Evolutionary conservation across 169 alveolate species (phyloP).

Genomic region (Plasmodium gonderi): DNA sequence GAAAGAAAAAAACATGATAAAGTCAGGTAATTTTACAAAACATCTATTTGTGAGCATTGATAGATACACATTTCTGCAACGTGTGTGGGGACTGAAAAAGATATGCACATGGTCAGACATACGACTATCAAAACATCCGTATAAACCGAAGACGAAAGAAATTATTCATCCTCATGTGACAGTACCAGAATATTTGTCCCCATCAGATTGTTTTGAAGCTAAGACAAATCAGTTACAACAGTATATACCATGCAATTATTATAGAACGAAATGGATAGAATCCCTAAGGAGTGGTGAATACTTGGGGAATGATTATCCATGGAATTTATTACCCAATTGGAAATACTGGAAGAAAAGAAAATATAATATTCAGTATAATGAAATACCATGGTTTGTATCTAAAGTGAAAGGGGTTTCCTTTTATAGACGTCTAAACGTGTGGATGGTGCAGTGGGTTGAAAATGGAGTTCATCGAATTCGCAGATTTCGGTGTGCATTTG

Average conservation of each 20-base stretch:
- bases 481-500: constrained; percentile 89
- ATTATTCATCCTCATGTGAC: constrained; percentile 78
- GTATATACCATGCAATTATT: constrained; percentile 45
- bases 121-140: constrained; percentile 76
- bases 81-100: background rate
- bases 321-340: constrained; percentile 79
- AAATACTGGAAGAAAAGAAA: constrained; percentile 84
- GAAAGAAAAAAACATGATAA: background rate
- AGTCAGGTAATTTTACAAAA: background rate
- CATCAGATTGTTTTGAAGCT: constrained; percentile 59
- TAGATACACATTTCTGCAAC: background rate
- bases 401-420: constrained; percentile 80
- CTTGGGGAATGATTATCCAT: constrained; percentile 87
- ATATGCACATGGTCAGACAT: constrained; percentile 22
- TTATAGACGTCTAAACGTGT: constrained; percentile 85
- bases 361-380: constrained; percentile 80
- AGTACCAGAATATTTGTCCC: constrained; percentile 34
- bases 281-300: constrained; percentile 85
- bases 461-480: constrained; percentile 87
- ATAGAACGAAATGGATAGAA: constrained; percentile 65
- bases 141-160: constrained; percentile 81
- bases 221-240: constrained; percentile 34
- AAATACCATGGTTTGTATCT: constrained; percentile 81
- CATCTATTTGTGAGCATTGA: background rate
- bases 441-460: constrained; percentile 89